Evolutionary conservation across 2,329 filamentous ascomycete species (phyloP), one percentile per base, ranked within the genome.

Genomic region (Aspergillus latus): DNA sequence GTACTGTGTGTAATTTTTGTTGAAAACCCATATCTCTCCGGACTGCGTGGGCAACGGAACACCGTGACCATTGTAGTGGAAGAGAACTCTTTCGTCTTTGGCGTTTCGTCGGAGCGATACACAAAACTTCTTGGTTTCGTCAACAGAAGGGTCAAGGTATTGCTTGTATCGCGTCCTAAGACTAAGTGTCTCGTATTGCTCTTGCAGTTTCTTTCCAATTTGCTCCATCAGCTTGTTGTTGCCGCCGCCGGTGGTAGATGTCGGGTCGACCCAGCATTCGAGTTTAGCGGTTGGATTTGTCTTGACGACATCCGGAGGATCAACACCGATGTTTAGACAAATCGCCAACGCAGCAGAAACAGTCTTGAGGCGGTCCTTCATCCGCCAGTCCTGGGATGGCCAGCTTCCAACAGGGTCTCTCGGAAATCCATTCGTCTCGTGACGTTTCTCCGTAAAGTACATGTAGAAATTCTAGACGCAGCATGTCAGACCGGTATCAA

Each of bases 11-110:
- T 97, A 99, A 64, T 91, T 97, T 66, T 94, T 93, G 75, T 99
- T 99, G 74, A 99, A 99, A 4, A 97, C 95, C 94, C 94, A 99
- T 16, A 99, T 96, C 73, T 99, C 94, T 11, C 94, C 94, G 4
- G 93, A 97, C 2, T 89, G 86, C 0, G 94, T 99, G 2, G 94
- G 94, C 68, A 97, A 91, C 1, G 94, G 94, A 9, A 99, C 94
- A 46, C 94, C 94, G 72, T 99, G 94, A 13, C 94, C 94, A 67
- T 99, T 99, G 80, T 99, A 99, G 72, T 99, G 94, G 66, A 99
- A 90, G n/a, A 99, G 79, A 1, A 99, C 91, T 49, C 94, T 83
- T 77, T 99, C 94, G 57, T 97, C 92, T 73, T 97, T 96, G 48
- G 94, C 93, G 69, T 96, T 97, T 60, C 92, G 84, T 32, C 94